Conservation (phyloP, 192 early-diverging fungal genomes). For the Allomyces macrogynus region DNA sequence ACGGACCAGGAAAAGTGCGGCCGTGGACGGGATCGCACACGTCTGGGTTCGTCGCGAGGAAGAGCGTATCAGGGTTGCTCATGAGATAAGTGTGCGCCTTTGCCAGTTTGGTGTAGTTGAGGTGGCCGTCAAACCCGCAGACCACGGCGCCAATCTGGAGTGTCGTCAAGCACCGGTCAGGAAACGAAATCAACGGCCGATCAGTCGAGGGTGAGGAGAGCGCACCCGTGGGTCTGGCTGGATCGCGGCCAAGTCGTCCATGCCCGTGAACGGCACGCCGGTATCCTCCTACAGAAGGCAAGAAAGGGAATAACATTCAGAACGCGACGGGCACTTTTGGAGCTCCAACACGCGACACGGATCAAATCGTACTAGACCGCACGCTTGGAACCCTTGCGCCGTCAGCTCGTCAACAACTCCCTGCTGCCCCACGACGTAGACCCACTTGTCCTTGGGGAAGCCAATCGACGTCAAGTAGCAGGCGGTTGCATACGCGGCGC, state of each 20-base stretch:
- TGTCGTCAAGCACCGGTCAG: too few relatives aligned
- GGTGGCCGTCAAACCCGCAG: conserved; percentile 73
- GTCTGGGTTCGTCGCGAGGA: conserved; percentile 87
- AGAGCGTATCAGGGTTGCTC: conserved; percentile 42
- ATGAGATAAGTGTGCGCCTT: conserved; percentile 73
- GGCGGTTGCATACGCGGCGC: conserved; percentile 78
- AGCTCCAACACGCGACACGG: too few relatives aligned
- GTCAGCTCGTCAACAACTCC: conserved; percentile 80
- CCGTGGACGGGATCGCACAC: conserved; percentile 65
- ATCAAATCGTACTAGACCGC: conserved; percentile 10
- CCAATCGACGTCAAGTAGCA: conserved; percentile 62
- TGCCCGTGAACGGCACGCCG: too few relatives aligned
- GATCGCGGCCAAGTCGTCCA: too few relatives aligned
- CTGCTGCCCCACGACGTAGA: conserved; percentile 72
- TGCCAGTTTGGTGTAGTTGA: conserved; percentile 84
- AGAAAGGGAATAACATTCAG: too few relatives aligned
- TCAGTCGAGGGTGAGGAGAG: too few relatives aligned
- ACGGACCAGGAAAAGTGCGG: conserved; percentile 45
- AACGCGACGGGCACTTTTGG: too few relatives aligned
- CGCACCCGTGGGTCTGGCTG: too few relatives aligned
- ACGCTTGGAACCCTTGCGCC: conserved; percentile 45
- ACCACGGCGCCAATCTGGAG: conserved; percentile 65
- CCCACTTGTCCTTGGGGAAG: conserved; percentile 72
- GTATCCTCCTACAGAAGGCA: too few relatives aligned
- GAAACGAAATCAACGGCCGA: too few relatives aligned